Evolutionary conservation across 306 rosid genomes (phyloP).

Genomic region (Senna tora): DNA sequence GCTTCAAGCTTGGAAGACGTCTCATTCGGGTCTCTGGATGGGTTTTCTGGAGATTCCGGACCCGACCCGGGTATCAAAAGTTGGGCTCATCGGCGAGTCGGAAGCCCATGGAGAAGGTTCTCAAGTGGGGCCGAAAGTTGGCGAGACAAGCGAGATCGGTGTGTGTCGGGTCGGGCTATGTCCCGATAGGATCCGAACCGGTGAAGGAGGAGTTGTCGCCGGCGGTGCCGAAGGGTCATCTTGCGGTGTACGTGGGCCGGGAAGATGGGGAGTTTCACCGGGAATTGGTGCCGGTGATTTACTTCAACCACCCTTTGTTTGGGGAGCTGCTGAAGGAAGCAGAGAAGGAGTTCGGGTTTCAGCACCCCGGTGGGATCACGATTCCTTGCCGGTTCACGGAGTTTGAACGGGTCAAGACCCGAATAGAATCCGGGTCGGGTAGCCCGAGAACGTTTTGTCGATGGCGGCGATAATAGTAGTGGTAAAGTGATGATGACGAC

Average conservation of each 20-base stretch:
- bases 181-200: constrained; percentile 45
- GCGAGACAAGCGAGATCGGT: constrained; percentile 49
- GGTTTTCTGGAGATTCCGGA: constrained; percentile 40
- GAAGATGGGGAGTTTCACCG: constrained; percentile 76
- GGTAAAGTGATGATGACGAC: too few relatives aligned
- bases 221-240: constrained; percentile 79
- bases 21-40: constrained; percentile 52
- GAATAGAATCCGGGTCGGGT: constrained; percentile 60
- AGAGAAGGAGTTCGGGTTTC: constrained; percentile 74
- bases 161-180: too few relatives aligned
- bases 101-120: constrained; percentile 42
- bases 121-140: constrained; percentile 64
- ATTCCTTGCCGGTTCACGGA: constrained; percentile 80
- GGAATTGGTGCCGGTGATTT: constrained; percentile 82
- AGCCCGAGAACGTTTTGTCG: constrained; percentile 48
- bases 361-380: constrained; percentile 82
- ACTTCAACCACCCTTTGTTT: constrained; percentile 87
- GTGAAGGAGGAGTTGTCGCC: background rate
- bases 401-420: constrained; percentile 77
- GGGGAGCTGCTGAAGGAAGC: constrained; percentile 70
- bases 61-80: constrained; percentile 34
- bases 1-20: constrained; percentile 71
- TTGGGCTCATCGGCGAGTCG: constrained; percentile 32
- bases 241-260: constrained; percentile 89
- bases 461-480: background rate